Percentiles rank a stretch among this genome's conserved stretches.
These are phyloP conservation scores for Pelargonium myrrhifolium DNA, from an alignment of 441 rosid genomes.

Conservation along the genomic window DNA sequence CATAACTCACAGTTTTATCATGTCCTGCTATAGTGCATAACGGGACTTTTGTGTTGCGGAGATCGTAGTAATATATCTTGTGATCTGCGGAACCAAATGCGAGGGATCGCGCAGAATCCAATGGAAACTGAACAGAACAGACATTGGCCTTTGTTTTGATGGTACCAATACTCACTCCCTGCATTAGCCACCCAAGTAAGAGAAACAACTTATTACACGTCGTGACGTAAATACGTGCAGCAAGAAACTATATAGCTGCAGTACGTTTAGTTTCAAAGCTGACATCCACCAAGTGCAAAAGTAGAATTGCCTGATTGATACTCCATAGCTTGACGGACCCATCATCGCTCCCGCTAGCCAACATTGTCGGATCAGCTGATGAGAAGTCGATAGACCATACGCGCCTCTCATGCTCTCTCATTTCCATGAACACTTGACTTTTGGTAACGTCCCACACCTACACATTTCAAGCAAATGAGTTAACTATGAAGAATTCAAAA, in stretches of 20 bases:
- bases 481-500: background rate
- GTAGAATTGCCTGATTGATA: constrained; percentile 97
- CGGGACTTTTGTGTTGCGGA: constrained; percentile 72
- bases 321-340: constrained; percentile 93
- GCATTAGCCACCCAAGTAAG: constrained; percentile 6
- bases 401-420: constrained; percentile 86
- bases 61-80: constrained; percentile 87
- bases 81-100: constrained; percentile 99
- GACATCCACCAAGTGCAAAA: constrained; percentile 73
- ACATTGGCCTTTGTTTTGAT: constrained; percentile 90
- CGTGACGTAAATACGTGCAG: constrained; percentile 23
- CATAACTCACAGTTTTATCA: constrained; percentile 83
- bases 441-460: constrained; percentile 90
- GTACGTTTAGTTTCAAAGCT: constrained; percentile 77
- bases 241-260: constrained; percentile 37
- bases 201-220: constrained; percentile 41
- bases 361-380: constrained; percentile 69
- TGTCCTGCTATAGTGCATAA: constrained; percentile 80
- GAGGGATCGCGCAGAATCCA: constrained; percentile 62
- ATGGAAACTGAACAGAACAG: constrained; percentile 88
- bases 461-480: constrained; percentile 18
- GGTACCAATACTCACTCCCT: constrained; percentile 80
- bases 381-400: constrained; percentile 92
- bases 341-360: constrained; percentile 97
- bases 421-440: constrained; percentile 56